Conservation (phyloP, 305 asterid species). For the Rubia tinctorum region DNA sequence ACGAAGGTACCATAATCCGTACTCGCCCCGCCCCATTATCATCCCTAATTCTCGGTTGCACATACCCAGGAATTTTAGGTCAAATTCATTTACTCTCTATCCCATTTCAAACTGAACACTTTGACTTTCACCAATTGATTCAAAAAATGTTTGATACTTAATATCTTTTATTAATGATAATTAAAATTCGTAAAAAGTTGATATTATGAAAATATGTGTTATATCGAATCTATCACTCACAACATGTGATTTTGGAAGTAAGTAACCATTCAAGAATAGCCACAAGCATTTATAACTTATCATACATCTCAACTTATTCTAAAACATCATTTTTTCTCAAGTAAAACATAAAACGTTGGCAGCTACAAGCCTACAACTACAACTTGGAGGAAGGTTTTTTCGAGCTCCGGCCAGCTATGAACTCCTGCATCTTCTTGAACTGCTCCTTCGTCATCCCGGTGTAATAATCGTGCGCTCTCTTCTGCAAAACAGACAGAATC, state of each 20-base stretch:
- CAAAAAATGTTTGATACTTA: too few relatives aligned
- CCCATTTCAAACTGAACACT: too few relatives aligned
- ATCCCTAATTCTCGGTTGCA: too few relatives aligned
- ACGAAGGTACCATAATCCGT: too few relatives aligned
- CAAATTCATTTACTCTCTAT: too few relatives aligned
- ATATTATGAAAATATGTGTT: background rate
- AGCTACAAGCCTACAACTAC: constrained; percentile 29
- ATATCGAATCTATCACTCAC: too few relatives aligned
- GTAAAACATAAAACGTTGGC: background rate
- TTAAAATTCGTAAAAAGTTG: too few relatives aligned
- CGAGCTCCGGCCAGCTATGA: constrained; percentile 69
- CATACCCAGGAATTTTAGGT: too few relatives aligned
- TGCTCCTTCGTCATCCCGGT: constrained; percentile 85
- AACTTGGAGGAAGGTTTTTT: constrained; percentile 63
- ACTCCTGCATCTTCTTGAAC: constrained; percentile 89
- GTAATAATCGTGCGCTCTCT: constrained; percentile 80
- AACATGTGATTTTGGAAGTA: background rate
- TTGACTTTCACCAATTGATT: too few relatives aligned
- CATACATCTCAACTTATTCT: background rate
- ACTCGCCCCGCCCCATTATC: too few relatives aligned
- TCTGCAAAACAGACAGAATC: constrained; percentile 37
- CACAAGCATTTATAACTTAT: background rate
- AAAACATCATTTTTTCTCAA: background rate
- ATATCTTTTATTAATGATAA: too few relatives aligned
- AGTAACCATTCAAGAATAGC: background rate